Conservation (phyloP, 345 rosid genomes). For the Erysimum cheiranthoides region DNA sequence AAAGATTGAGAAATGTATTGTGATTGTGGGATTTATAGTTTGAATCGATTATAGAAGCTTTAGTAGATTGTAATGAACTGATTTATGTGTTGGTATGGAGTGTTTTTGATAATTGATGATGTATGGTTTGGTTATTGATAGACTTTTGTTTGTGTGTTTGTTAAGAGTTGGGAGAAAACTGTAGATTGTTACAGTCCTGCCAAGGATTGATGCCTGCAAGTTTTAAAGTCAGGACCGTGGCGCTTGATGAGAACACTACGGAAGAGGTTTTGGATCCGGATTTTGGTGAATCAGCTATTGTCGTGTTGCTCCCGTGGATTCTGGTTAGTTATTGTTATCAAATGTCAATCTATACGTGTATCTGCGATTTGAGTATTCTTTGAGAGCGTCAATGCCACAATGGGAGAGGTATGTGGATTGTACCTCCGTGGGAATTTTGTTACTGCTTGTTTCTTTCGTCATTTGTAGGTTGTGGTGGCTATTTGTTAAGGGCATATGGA, state of each 20-base stretch:
- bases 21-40: background rate
- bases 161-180: conserved; percentile 93
- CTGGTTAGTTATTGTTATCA: conserved; percentile 59
- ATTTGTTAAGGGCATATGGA: conserved; percentile 83
- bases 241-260: conserved; percentile 62
- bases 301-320: conserved; percentile 94
- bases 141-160: conserved; percentile 20
- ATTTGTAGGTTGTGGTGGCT: conserved; percentile 88
- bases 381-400: background rate
- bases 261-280: conserved; percentile 93
- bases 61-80: background rate
- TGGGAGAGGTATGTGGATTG: conserved; percentile 1
- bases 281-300: conserved; percentile 95
- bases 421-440: background rate
- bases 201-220: conserved; percentile 96
- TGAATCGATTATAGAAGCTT: background rate
- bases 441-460: conserved; percentile 24
- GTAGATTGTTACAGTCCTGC: conserved; percentile 93
- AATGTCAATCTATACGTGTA: background rate
- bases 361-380: too few species aligned
- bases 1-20: background rate
- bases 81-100: background rate
- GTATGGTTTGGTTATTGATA: conserved; percentile 1
- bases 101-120: background rate
- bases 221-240: conserved; percentile 78